Evolutionary conservation across 129 eudicot species (phyloP), one percentile per base, ranked within the genome.

Genomic region (Rutidosis leptorrhynchoides): DNA sequence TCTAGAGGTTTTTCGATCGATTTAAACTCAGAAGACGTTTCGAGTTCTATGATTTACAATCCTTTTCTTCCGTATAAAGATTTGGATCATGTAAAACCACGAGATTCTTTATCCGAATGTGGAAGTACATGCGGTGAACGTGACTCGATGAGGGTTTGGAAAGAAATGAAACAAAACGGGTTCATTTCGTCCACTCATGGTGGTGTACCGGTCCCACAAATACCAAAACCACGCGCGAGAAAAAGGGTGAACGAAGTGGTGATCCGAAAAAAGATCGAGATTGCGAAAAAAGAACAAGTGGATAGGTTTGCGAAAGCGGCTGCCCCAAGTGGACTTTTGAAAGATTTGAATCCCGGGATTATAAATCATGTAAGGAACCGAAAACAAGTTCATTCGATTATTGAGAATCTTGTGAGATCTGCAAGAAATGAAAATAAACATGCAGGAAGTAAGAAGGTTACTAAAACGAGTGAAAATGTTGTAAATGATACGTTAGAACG

Each of bases 331-430:
- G 98, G 98, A 17, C 73, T 93, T 81, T 83, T 93, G 23, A 84
- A 84, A 76, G 96, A 77, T 20, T 64, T 93, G 40, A 93, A 89
- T 74, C 99, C 96, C 0, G 95, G 99, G 35, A 93, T 93, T 40
- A 93, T 93, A 62, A 93, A 84, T 65, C 99, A 89, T 68, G 99
- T 93, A 45, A 84, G 99, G 49, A 93, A 93, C 75, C 82, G 95
- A 15, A 93, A 84, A 75, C 99, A 93, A 62, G 99, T 93, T 72
- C 90, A 86, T 67, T 93, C 99, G 28, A 93, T 93, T 54, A 89
- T 93, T 30, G 95, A 89, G 76, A 87, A 93, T 42, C 76, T 93
- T 16, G 98, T 92, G 69, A 85, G 69, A 67, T 87, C 95, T 48
- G 88, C 80, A 70, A 88, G 74, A 57, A 60, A 5, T 14, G 90